Evolutionary conservation across 2,329 filamentous ascomycete species (phyloP).

Genomic region (Colletotrichum graminicola): DNA sequence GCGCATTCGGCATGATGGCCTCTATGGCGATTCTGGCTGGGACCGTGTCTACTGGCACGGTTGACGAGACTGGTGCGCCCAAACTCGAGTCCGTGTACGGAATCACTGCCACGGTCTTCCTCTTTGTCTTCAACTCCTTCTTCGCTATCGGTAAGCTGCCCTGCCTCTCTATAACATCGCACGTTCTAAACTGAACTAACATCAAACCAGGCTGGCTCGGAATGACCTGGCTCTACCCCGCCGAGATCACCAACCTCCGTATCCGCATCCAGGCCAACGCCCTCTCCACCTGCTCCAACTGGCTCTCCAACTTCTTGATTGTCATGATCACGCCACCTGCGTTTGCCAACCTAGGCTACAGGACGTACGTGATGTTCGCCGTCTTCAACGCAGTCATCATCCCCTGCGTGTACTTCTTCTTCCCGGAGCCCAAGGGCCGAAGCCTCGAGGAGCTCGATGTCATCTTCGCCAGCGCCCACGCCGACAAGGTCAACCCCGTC

Average conservation of each 20-base stretch:
- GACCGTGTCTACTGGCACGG: conserved; percentile 48
- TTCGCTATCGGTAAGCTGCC: conserved; percentile 60
- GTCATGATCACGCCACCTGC: conserved; percentile 75
- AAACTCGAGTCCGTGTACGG: conserved; percentile 46
- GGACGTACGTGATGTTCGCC: conserved; percentile 68
- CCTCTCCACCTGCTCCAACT: conserved; percentile 71
- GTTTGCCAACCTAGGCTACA: conserved; percentile 65
- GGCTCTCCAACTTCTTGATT: conserved; percentile 73
- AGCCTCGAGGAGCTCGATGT: conserved; percentile 73
- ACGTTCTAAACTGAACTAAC: not conserved
- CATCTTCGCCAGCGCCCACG: conserved; percentile 49
- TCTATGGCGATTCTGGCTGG: conserved; percentile 69
- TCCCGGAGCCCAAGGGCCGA: conserved; percentile 66
- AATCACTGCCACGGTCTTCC: conserved; percentile 58
- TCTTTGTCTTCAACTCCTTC: conserved; percentile 73
- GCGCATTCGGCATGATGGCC: conserved; percentile 70
- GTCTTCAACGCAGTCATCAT: conserved; percentile 65
- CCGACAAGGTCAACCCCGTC: conserved; percentile 47
- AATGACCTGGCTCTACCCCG: conserved; percentile 72
- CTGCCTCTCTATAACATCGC: fast-evolving
- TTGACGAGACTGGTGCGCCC: conserved; percentile 47
- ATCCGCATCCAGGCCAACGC: conserved; percentile 74
- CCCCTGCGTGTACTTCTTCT: conserved; percentile 64
- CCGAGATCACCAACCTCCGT: conserved; percentile 70
- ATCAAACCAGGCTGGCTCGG: conserved; percentile 62